phyloP scores from a whole-genome alignment of 352 stramenopile genomes.

The Globisporangium irregulare region DNA sequence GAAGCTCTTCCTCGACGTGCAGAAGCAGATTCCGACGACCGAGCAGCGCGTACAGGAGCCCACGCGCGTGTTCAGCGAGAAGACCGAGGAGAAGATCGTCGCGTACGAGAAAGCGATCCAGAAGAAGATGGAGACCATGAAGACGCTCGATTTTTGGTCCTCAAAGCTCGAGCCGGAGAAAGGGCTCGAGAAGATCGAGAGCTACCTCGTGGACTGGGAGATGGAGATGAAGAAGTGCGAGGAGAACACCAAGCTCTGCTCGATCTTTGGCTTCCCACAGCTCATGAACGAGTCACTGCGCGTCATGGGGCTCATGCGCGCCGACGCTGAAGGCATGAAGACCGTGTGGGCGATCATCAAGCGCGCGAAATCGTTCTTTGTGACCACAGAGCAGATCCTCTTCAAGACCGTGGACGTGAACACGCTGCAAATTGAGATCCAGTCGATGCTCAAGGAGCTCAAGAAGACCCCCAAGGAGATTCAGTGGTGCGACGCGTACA shows the following conservation, averaged over 20 bases:
- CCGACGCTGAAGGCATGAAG: conserved; percentile 74
- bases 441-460: conserved; percentile 92
- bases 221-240: conserved; percentile 91
- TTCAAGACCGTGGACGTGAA: conserved; percentile 93
- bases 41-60: conserved; percentile 75
- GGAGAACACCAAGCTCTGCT: conserved; percentile 90
- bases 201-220: conserved; percentile 77
- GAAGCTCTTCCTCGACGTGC: conserved; percentile 74
- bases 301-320: conserved; percentile 88
- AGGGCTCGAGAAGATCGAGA: conserved; percentile 81
- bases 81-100: conserved; percentile 93
- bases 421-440: conserved; percentile 92
- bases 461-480: conserved; percentile 93
- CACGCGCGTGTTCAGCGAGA: conserved; percentile 84
- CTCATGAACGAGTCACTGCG: conserved; percentile 88
- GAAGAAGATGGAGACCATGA: conserved; percentile 76
- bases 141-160: conserved; percentile 83
- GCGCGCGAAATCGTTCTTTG: conserved; percentile 69
- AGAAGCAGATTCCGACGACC: conserved; percentile 75
- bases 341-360: conserved; percentile 82
- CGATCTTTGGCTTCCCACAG: conserved; percentile 93
- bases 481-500: conserved; percentile 91
- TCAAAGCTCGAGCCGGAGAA: conserved; percentile 79
- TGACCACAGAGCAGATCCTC: conserved; percentile 67
- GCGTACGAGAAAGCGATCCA: conserved; percentile 90